Conservation (phyloP, 176 grass and related monocot species). For the Zizania latifolia region DNA sequence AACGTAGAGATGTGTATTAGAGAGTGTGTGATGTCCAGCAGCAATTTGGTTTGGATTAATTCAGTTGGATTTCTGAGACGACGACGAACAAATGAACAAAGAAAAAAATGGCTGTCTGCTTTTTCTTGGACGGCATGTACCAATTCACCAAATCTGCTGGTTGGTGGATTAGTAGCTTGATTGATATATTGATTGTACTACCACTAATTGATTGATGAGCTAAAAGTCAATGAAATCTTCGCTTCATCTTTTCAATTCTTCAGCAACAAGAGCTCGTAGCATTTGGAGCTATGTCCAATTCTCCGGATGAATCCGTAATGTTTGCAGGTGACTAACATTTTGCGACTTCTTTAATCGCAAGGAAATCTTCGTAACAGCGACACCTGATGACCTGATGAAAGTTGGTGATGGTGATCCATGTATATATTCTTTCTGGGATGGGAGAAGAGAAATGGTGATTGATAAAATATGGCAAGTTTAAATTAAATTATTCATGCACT, state of each 20-base stretch:
- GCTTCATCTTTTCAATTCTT: neutral
- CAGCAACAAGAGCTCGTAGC: constrained; percentile 14
- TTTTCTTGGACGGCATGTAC: constrained; percentile 57
- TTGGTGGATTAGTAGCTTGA: constrained; percentile 43
- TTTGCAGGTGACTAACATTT: constrained; percentile 21
- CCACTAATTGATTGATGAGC: constrained; percentile 35
- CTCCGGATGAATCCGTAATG: too few species aligned
- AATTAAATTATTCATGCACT: neutral
- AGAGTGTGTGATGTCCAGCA: too few species aligned
- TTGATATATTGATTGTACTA: constrained; percentile 37
- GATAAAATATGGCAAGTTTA: neutral
- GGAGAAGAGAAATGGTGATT: neutral
- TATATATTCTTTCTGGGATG: neutral
- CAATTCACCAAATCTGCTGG: constrained; percentile 41
- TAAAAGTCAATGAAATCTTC: constrained; percentile 32
- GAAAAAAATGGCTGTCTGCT: constrained; percentile 37
- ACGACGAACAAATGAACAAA: constrained; percentile 25
- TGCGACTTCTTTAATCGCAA: constrained; percentile 21
- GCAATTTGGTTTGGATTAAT: constrained; percentile 18
- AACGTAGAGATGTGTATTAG: too few species aligned
- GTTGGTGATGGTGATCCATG: neutral
- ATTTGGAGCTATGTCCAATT: constrained; percentile 13
- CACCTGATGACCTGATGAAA: neutral
- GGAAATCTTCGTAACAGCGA: constrained; percentile 9
- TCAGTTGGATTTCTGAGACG: constrained; percentile 27